A percentile compares a stretch with the other conserved stretches of the same genome.
Evolutionary conservation across 1,284 basidiomycete species (phyloP).

Genomic region (Ganoderma sinense): DNA sequence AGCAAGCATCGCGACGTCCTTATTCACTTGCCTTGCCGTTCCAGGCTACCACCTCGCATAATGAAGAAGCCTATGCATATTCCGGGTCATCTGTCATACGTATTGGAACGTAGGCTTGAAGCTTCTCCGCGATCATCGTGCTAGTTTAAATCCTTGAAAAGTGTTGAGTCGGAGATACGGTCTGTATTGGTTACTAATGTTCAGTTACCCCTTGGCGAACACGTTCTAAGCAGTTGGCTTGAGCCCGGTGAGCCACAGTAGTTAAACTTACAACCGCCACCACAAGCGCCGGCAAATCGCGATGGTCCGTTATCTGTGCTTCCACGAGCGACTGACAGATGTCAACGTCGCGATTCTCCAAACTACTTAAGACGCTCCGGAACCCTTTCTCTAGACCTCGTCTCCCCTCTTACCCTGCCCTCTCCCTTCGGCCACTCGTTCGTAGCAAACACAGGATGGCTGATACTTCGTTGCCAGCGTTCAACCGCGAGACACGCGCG

Average conservation of each 20-base stretch:
- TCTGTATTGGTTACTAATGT: no score
- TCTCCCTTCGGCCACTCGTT: neutral
- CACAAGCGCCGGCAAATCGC: neutral
- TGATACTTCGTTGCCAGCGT: constrained; percentile 16
- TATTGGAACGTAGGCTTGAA: no score
- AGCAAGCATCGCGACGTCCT: no score
- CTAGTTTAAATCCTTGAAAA: no score
- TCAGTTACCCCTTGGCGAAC: no score
- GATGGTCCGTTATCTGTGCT: neutral
- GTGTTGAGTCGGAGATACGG: no score
- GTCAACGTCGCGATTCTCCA: neutral
- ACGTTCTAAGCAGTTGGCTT: neutral
- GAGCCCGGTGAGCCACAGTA: neutral
- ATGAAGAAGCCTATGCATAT: no score
- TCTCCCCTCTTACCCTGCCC: neutral
- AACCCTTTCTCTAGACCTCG: neutral
- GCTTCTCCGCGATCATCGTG: neutral
- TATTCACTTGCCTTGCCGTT: no score
- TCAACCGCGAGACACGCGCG: constrained; percentile 25
- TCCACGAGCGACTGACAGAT: neutral
- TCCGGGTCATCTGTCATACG: no score
- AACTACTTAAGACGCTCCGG: neutral
- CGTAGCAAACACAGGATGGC: constrained; percentile 3
- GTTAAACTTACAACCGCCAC: neutral
- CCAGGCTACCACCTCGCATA: no score